Evolutionary conservation across 2,329 filamentous ascomycete species (phyloP).

Genomic region (Stemphylium vesicarium): DNA sequence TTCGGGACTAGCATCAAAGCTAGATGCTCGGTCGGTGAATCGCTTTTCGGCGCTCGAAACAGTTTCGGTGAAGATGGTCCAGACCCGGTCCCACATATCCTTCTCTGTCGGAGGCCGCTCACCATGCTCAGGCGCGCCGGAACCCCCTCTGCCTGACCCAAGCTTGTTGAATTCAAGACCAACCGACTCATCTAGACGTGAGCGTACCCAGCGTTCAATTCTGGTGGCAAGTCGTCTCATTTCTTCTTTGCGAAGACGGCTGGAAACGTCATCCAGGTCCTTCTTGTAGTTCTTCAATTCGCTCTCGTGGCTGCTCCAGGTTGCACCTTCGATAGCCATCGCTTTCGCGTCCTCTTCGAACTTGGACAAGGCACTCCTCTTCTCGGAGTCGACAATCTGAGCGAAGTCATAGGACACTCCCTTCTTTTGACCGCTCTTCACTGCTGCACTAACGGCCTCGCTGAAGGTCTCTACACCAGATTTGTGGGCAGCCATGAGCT

Average conservation of each 20-base stretch:
- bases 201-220: slow-evolving; percentile 92
- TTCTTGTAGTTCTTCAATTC: slow-evolving; percentile 83
- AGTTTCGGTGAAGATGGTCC: slow-evolving; percentile 81
- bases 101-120: slow-evolving; percentile 76
- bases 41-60: slow-evolving; percentile 84
- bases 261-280: slow-evolving; percentile 88
- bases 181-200: slow-evolving; percentile 83
- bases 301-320: slow-evolving; percentile 87
- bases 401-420: slow-evolving; percentile 93
- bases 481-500: slow-evolving; percentile 88
- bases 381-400: slow-evolving; percentile 86
- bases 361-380: slow-evolving; percentile 72
- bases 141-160: slow-evolving; percentile 83
- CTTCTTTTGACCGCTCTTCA: slow-evolving; percentile 92
- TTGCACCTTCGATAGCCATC: slow-evolving; percentile 76
- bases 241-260: slow-evolving; percentile 86
- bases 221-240: slow-evolving; percentile 91
- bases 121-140: slow-evolving; percentile 78
- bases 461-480: slow-evolving; percentile 82
- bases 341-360: slow-evolving; percentile 79
- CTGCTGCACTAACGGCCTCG: slow-evolving; percentile 82
- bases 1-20: slow-evolving; percentile 88
- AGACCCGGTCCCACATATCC: slow-evolving; percentile 94
- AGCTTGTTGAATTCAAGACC: slow-evolving; percentile 96
- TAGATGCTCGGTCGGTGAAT: slow-evolving; percentile 87